phyloP scores from a whole-genome alignment of 345 rosid species.

The Laguncularia racemosa region DNA sequence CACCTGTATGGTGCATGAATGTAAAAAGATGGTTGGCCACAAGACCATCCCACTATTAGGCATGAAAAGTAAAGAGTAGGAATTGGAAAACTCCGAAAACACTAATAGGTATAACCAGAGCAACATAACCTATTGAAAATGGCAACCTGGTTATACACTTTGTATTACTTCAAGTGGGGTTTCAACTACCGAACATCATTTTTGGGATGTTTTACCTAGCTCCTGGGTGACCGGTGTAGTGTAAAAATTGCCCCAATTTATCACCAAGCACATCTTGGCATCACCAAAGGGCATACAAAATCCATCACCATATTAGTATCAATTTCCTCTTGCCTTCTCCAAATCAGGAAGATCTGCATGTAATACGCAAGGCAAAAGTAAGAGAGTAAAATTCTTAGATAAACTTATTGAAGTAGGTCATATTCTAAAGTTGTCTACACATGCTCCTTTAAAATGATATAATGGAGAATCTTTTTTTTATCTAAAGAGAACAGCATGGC shows the following conservation, averaged over 20 bases:
- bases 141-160: too few species aligned
- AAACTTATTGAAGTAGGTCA: background rate
- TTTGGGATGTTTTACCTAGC: too few species aligned
- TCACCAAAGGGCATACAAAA: too few species aligned
- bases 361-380: background rate
- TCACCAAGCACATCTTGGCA: too few species aligned
- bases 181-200: too few species aligned
- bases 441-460: background rate
- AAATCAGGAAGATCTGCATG: slow-evolving; percentile 89
- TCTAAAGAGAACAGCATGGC: background rate
- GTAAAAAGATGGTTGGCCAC: too few species aligned
- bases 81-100: background rate
- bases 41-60: too few species aligned
- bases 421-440: background rate
- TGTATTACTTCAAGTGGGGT: too few species aligned
- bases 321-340: slow-evolving; percentile 76
- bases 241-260: too few species aligned
- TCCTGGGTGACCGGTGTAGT: too few species aligned
- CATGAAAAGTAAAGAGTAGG: background rate
- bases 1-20: too few species aligned
- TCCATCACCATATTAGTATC: background rate
- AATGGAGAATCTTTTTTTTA: background rate
- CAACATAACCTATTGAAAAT: background rate
- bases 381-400: background rate
- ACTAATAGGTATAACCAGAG: background rate